phyloP scores from a whole-genome alignment of 208 protist genomes.

The Crithidia sp. region DNA sequence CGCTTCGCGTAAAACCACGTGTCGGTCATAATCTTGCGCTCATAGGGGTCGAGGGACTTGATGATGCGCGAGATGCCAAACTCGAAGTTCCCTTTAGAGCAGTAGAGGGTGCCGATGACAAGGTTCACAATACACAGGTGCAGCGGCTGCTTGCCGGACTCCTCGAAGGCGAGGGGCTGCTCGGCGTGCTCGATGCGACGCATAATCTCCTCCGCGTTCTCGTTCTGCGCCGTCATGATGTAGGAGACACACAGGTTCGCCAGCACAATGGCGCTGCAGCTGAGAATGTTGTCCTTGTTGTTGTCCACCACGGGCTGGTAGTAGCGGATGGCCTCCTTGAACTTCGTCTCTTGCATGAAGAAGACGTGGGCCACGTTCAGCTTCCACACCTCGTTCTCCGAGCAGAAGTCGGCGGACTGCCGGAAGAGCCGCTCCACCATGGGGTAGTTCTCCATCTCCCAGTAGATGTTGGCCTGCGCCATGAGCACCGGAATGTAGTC shows the following conservation, averaged over 20 bases:
- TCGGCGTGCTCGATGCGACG: constrained; percentile 96
- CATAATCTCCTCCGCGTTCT: constrained; percentile 97
- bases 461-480: constrained; percentile 98
- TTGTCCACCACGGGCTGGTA: constrained; percentile 96
- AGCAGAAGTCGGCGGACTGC: constrained; percentile 96
- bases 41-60: constrained; percentile 96
- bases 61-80: constrained; percentile 98
- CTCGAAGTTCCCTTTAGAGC: constrained; percentile 97
- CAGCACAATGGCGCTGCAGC: constrained; percentile 96
- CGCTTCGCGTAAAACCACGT: constrained; percentile 98
- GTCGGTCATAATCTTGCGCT: constrained; percentile 96
- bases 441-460: constrained; percentile 97
- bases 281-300: constrained; percentile 92
- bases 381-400: constrained; percentile 97
- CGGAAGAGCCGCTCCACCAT: constrained; percentile 96
- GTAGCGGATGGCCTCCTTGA: constrained; percentile 96
- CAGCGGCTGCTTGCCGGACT: constrained; percentile 92
- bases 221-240: constrained; percentile 97
- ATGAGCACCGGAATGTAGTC: constrained; percentile 97
- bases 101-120: constrained; percentile 99
- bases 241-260: constrained; percentile 98
- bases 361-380: constrained; percentile 97
- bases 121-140: constrained; percentile 98
- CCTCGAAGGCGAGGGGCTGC: constrained; percentile 84
- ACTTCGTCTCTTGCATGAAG: constrained; percentile 98